These are phyloP conservation scores for Fagus crenata DNA, from an alignment of 306 rosid species.

Conservation along the genomic window DNA sequence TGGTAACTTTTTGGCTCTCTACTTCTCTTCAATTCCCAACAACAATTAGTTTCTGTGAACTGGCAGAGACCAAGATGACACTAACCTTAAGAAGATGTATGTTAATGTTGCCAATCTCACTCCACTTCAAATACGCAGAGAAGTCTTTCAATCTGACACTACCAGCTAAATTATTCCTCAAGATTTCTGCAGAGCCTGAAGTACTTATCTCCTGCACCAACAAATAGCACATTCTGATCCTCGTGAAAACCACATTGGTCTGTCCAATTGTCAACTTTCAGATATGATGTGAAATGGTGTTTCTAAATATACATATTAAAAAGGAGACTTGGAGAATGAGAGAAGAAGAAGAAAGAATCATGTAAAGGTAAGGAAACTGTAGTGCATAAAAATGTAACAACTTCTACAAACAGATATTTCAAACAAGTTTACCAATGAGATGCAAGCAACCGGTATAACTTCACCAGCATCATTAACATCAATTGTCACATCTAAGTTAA, in stretches of 20 bases:
- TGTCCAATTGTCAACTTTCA: neutral
- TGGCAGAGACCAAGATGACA: neutral
- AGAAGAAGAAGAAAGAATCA: constrained; percentile 22
- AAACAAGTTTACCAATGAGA: constrained; percentile 64
- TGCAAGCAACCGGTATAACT: constrained; percentile 67
- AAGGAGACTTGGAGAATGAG: neutral
- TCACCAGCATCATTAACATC: constrained; percentile 54
- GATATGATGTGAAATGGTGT: neutral
- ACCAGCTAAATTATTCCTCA: constrained; percentile 47
- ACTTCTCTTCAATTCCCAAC: constrained; percentile 2
- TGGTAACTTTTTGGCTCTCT: neutral
- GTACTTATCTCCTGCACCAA: constrained; percentile 65
- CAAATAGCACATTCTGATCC: constrained; percentile 20
- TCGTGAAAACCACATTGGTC: constrained; percentile 4
- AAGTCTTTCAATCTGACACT: constrained; percentile 48
- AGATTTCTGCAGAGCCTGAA: constrained; percentile 54
- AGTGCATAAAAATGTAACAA: constrained; percentile 9
- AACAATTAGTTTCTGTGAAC: neutral
- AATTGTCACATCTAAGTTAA: constrained; percentile 55
- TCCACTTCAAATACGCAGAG: constrained; percentile 69
- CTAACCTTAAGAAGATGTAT: constrained; percentile 64
- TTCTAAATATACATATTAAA: neutral
- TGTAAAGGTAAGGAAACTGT: neutral
- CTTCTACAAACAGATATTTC: constrained; percentile 1
- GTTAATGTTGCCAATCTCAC: constrained; percentile 70